These are phyloP conservation scores for Leccinum broughii DNA, from an alignment of 768 basidiomycete genomes.

Conservation along the genomic window DNA sequence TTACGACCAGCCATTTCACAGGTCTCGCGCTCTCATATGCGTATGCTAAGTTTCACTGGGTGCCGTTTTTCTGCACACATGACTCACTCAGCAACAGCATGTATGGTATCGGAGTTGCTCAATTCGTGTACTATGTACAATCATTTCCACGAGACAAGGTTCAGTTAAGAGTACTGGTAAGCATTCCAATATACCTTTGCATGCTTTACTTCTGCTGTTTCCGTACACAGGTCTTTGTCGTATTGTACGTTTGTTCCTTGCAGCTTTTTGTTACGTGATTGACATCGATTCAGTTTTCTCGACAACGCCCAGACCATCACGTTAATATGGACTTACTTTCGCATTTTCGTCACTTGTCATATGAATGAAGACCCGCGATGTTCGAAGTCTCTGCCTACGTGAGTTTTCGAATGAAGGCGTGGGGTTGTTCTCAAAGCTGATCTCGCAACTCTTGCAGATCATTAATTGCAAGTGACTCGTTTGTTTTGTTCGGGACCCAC, in stretches of 20 bases:
- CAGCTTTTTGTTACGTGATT: not conserved
- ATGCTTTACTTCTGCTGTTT: not conserved
- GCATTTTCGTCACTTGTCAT: slow-evolving; percentile 14
- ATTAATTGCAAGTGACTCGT: not conserved
- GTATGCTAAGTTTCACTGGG: slow-evolving; percentile 8
- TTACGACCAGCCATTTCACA: slow-evolving; percentile 11
- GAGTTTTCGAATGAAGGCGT: not conserved
- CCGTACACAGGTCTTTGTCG: slow-evolving; percentile 6
- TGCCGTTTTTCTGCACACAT: not conserved
- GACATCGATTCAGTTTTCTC: slow-evolving; percentile 8
- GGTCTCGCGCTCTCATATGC: slow-evolving; percentile 12
- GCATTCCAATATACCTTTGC: not conserved
- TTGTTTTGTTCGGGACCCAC: not conserved
- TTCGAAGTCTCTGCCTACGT: slow-evolving; percentile 4
- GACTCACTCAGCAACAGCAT: not conserved
- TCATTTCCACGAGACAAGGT: slow-evolving; percentile 18
- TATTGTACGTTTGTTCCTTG: slow-evolving; percentile 9
- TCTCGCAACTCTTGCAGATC: not conserved
- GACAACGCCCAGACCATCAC: slow-evolving; percentile 5
- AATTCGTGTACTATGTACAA: slow-evolving; percentile 11
- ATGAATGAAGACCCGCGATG: not conserved
- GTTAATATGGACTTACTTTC: not conserved
- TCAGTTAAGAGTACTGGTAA: slow-evolving; percentile 15
- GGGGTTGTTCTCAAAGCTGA: not conserved
- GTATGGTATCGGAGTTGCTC: not conserved